A percentile compares a stretch with the other conserved stretches of the same genome.
These are phyloP conservation scores for Hypoxylon sp. DNA, from an alignment of 2,329 filamentous ascomycete genomes.

Conservation along the genomic window DNA sequence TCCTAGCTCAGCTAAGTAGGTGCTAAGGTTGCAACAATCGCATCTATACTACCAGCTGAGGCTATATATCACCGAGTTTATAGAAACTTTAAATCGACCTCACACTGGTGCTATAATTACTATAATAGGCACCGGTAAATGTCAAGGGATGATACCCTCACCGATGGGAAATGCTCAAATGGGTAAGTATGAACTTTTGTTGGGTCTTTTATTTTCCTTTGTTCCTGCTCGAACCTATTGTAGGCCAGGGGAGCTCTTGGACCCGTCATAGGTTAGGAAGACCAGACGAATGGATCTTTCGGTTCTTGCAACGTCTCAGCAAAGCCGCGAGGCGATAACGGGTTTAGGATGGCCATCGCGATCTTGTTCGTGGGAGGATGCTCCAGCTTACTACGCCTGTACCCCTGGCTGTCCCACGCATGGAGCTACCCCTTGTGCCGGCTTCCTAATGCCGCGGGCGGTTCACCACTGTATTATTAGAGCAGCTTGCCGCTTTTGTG, in stretches of 20 bases:
- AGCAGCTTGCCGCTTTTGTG: not conserved
- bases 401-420: slow-evolving; percentile 15
- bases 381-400: slow-evolving; percentile 38
- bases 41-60: slow-evolving; percentile 13
- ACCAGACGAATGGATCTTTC: slow-evolving; percentile 14
- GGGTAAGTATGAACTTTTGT: slow-evolving; percentile 19
- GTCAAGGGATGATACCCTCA: not conserved
- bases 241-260: slow-evolving; percentile 18
- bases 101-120: slow-evolving; percentile 4
- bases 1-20: not conserved
- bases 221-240: slow-evolving; percentile 11
- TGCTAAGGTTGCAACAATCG: slow-evolving; percentile 18
- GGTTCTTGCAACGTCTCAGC: slow-evolving; percentile 22
- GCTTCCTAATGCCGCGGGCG: not conserved
- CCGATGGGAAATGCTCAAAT: slow-evolving; percentile 1
- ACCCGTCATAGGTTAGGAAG: slow-evolving; percentile 12
- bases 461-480: not conserved
- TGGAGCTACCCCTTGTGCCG: slow-evolving; percentile 5
- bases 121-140: slow-evolving; percentile 1
- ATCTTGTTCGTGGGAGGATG: slow-evolving; percentile 18
- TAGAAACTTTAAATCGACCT: slow-evolving; percentile 36
- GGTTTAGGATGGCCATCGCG: slow-evolving; percentile 5
- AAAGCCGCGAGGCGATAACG: slow-evolving; percentile 10
- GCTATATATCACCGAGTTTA: slow-evolving; percentile 20
- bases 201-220: slow-evolving; percentile 5